phyloP scores from a whole-genome alignment of 495 filamentous ascomycete genomes.

The Hypoxylon fuscum region DNA sequence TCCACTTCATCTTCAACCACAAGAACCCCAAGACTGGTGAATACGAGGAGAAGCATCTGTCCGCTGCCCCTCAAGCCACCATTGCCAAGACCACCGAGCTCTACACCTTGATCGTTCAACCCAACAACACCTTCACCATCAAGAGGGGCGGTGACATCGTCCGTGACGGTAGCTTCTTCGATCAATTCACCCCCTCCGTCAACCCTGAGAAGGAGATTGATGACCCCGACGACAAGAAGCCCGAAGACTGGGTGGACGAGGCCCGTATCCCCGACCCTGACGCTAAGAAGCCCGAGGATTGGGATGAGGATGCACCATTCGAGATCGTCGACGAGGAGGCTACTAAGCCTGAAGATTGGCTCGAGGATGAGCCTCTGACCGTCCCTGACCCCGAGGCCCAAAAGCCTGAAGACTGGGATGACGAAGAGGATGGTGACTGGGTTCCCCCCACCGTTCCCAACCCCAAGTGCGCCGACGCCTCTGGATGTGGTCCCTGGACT shows the following conservation, averaged over 20 bases:
- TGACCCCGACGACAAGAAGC: constrained; percentile 94
- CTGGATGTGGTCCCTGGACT: constrained; percentile 94
- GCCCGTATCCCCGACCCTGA: constrained; percentile 89
- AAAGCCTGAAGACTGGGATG: constrained; percentile 99
- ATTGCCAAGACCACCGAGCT: constrained; percentile 91
- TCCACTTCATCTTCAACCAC: constrained; percentile 99
- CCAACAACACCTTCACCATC: constrained; percentile 94
- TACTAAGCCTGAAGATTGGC: constrained; percentile 92
- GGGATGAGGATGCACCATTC: constrained; percentile 98
- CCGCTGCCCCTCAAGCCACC: constrained; percentile 80
- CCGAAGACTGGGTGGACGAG: constrained; percentile 94
- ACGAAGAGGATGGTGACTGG: constrained; percentile 99
- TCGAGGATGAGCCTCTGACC: constrained; percentile 86
- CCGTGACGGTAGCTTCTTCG: constrained; percentile 90
- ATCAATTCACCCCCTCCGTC: constrained; percentile 92
- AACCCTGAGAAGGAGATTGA: constrained; percentile 98
- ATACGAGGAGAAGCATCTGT: constrained; percentile 99
- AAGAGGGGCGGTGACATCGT: constrained; percentile 85
- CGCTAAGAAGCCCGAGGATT: constrained; percentile 96
- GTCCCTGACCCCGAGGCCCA: constrained; percentile 95
- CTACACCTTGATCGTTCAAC: constrained; percentile 94
- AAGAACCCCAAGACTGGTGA: constrained; percentile 99
- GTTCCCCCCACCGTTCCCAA: constrained; percentile 91
- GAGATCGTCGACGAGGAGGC: constrained; percentile 96
- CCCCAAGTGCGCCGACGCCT: constrained; percentile 92